A percentile compares a stretch with the other conserved stretches of the same genome.
Conservation (phyloP, 805 yeast genomes). For the Kazachstania kunashirensis region DNA sequence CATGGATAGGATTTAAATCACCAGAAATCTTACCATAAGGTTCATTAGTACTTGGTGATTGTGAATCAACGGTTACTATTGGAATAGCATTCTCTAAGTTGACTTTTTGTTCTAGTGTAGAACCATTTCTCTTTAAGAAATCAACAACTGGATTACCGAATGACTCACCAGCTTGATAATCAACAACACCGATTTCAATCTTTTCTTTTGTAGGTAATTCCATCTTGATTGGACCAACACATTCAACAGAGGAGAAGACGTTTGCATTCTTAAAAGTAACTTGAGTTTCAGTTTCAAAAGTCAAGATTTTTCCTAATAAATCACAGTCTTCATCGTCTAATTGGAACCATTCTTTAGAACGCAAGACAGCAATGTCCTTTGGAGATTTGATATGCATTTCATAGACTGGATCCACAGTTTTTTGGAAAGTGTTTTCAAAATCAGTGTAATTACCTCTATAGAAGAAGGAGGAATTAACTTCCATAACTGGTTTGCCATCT, state of each 20-base stretch:
- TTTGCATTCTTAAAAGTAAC: constrained; percentile 69
- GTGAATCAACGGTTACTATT: constrained; percentile 48
- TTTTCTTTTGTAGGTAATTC: constrained; percentile 91
- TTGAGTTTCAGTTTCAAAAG: constrained; percentile 81
- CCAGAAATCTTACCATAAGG: constrained; percentile 96
- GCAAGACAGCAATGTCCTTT: constrained; percentile 86
- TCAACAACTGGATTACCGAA: constrained; percentile 97
- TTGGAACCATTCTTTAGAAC: constrained; percentile 97
- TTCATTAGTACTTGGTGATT: constrained; percentile 93
- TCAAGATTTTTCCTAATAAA: constrained; percentile 67
- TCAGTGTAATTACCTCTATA: constrained; percentile 89
- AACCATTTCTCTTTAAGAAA: constrained; percentile 84
- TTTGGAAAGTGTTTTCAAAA: constrained; percentile 86
- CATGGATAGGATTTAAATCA: constrained; percentile 97
- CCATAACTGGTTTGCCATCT: constrained; percentile 74
- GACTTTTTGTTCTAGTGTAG: constrained; percentile 88
- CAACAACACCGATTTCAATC: constrained; percentile 71
- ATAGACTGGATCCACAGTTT: constrained; percentile 77
- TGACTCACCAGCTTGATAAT: constrained; percentile 83
- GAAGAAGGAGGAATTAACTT: constrained; percentile 89
- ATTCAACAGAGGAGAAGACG: constrained; percentile 68
- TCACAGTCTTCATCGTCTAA: constrained; percentile 58
- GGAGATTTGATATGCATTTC: constrained; percentile 62
- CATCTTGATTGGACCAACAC: constrained; percentile 74
- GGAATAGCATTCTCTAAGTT: constrained; percentile 86